Evolutionary conservation across 192 early-diverging fungal genomes (phyloP).

Genomic region (Coemansia sp.): DNA sequence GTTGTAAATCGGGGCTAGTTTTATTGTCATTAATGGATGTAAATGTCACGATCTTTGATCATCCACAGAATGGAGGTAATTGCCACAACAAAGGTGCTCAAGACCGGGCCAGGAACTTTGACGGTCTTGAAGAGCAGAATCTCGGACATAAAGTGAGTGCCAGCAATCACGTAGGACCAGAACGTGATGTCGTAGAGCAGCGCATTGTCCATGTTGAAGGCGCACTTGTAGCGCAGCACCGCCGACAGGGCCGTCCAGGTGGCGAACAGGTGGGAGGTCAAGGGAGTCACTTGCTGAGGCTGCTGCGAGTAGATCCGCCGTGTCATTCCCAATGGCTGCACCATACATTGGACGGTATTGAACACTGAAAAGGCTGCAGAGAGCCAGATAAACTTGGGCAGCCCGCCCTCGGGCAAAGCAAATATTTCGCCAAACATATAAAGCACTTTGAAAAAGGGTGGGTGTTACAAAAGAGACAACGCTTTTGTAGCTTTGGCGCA

Average conservation of each 20-base stretch:
- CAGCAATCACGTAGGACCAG: slow-evolving; percentile 71
- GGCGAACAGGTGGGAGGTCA: slow-evolving; percentile 82
- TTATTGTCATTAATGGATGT: slow-evolving; percentile 17
- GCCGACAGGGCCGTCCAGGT: slow-evolving; percentile 83
- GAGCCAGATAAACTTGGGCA: slow-evolving; percentile 73
- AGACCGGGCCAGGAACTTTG: slow-evolving; percentile 61
- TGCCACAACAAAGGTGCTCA: slow-evolving; percentile 67
- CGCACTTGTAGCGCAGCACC: slow-evolving; percentile 79
- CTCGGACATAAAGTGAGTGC: slow-evolving; percentile 67
- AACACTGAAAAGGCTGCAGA: slow-evolving; percentile 74
- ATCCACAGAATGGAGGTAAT: slow-evolving; percentile 55
- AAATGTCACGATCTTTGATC: slow-evolving; percentile 44
- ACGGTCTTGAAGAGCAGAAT: slow-evolving; percentile 60
- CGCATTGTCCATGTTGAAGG: slow-evolving; percentile 74
- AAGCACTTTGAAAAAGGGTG: not conserved
- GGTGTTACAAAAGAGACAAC: not conserved
- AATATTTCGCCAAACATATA: slow-evolving; percentile 35
- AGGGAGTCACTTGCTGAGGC: slow-evolving; percentile 65
- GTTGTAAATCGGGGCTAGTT: no score
- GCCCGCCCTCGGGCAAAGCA: slow-evolving; percentile 43
- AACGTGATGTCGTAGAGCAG: slow-evolving; percentile 50
- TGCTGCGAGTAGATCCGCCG: slow-evolving; percentile 67
- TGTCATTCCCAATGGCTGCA: slow-evolving; percentile 69
- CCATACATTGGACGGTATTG: slow-evolving; percentile 83
- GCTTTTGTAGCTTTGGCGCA: no score